Percentiles rank a stretch among this genome's conserved stretches.
Evolutionary conservation across 2,329 filamentous ascomycete genomes (phyloP).

Genomic region (Colletotrichum navitas): DNA sequence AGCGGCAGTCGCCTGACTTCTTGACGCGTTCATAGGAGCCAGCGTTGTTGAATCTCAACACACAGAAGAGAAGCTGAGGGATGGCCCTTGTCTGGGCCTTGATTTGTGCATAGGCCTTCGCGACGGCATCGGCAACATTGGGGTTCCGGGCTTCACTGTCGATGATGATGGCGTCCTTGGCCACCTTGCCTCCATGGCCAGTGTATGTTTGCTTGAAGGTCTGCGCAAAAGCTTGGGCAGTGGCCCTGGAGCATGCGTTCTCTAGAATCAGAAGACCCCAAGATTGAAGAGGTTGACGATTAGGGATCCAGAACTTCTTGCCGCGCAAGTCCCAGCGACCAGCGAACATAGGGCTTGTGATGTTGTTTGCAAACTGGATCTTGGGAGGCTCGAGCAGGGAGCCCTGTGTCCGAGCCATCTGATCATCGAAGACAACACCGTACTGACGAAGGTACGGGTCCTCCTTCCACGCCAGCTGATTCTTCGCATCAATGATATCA

Average conservation of each 20-base stretch:
- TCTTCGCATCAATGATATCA: constrained; percentile 77
- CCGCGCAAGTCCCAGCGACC: constrained; percentile 91
- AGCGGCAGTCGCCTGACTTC: constrained; percentile 88
- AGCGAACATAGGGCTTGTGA: constrained; percentile 70
- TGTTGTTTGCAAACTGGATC: constrained; percentile 74
- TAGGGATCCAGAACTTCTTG: constrained; percentile 78
- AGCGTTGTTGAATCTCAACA: constrained; percentile 78
- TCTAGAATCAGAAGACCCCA: constrained; percentile 83
- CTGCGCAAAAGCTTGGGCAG: constrained; percentile 68
- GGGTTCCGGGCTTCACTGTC: constrained; percentile 47
- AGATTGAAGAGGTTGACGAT: constrained; percentile 70
- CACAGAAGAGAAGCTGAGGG: constrained; percentile 84
- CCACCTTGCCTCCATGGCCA: constrained; percentile 61
- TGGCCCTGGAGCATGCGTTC: constrained; percentile 64
- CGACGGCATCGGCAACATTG: constrained; percentile 65
- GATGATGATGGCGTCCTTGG: constrained; percentile 50
- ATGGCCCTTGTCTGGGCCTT: constrained; percentile 65
- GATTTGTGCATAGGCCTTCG: constrained; percentile 66
- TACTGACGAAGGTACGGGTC: constrained; percentile 81
- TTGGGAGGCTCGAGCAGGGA: constrained; percentile 78
- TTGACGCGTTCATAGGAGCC: constrained; percentile 87
- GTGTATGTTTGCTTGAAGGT: constrained; percentile 61
- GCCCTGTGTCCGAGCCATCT: constrained; percentile 77
- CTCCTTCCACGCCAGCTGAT: constrained; percentile 73
- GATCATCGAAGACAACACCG: constrained; percentile 75